Evolutionary conservation across 441 rosid species (phyloP).

Genomic region (Caryocar brasiliense): DNA sequence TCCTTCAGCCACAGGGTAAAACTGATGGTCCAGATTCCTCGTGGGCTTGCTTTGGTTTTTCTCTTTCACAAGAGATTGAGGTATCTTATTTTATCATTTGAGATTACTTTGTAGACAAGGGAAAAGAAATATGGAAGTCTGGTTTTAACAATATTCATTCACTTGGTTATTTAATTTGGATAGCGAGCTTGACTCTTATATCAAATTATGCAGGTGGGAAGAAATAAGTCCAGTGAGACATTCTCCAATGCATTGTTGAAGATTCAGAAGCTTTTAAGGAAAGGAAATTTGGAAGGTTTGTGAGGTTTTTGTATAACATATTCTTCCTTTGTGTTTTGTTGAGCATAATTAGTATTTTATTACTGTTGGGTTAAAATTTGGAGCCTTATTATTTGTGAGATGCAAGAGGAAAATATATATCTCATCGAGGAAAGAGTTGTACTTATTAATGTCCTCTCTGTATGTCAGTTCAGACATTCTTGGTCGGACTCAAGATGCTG

Average conservation of each 20-base stretch:
- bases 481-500: conserved; percentile 37
- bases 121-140: neutral
- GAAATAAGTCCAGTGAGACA: conserved; percentile 35
- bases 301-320: conserved; percentile 5
- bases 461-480: conserved; percentile 50
- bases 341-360: too few species aligned
- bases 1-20: conserved; percentile 50
- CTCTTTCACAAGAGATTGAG: conserved; percentile 82
- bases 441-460: conserved; percentile 9
- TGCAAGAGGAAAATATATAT: too few species aligned
- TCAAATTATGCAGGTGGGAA: conserved; percentile 42
- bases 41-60: conserved; percentile 64
- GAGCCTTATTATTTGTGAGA: too few species aligned
- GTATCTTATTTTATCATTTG: conserved; percentile 22
- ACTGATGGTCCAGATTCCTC: conserved; percentile 30
- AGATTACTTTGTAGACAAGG: neutral
- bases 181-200: too few species aligned
- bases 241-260: conserved; percentile 47
- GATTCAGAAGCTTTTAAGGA: conserved; percentile 39
- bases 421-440: too few species aligned
- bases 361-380: too few species aligned
- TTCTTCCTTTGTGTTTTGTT: neutral
- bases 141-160: too few species aligned
- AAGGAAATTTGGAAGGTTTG: conserved; percentile 50
- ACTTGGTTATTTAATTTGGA: too few species aligned